Evolutionary conservation across 1,284 basidiomycete genomes (phyloP), one percentile per base, ranked within the genome.

Genomic region (Apiotrichum brassicae): DNA sequence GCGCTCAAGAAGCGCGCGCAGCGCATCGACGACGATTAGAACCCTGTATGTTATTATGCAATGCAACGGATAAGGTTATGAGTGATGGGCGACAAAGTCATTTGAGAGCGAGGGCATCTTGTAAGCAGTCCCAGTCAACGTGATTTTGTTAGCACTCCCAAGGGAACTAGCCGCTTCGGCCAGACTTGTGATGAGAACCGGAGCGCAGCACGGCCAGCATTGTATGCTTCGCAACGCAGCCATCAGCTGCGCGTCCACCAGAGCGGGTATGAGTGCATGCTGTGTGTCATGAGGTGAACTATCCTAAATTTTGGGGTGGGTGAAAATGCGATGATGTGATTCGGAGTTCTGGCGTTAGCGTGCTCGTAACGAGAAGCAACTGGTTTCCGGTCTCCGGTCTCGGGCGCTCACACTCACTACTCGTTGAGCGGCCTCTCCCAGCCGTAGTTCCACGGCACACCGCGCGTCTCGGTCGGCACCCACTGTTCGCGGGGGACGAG

Each of bases 401-500:
- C n/a, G n/a, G n/a, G n/a, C n/a, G n/a, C n/a, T 18, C 18, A 36
- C 20, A 45, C 51, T 46, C 47, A 49, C 46, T 23, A 41, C 50
- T 59, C 51, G 34, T 61, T 51, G 1, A 43, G 41, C 24, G 69
- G 69, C 54, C 65, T 52, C 46, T 51, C 58, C 71, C 71, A 74
- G 12, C 57, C 64, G 49, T 72, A 71, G 40, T 70, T 59, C 72
- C 72, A 74, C 16, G 63, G 67, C 40, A 66, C 65, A 12, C 61
- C 66, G 51, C 60, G 64, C 26, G 64, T 73, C 59, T 75, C 74
- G 18, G 60, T 61, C 5, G 74, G 73, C 12, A 74, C 64, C 64
- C 68, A 67, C 13, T 58, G 53, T 52, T 75, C 73, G 37, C 74
- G 79, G 51, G 90, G 90, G 71, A 93, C 86, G 35, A 93, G 68